Evolutionary conservation across 2,329 filamentous ascomycete species (phyloP), one percentile per base, ranked within the genome.

Genomic region (Pleurostoma richardsiae): DNA sequence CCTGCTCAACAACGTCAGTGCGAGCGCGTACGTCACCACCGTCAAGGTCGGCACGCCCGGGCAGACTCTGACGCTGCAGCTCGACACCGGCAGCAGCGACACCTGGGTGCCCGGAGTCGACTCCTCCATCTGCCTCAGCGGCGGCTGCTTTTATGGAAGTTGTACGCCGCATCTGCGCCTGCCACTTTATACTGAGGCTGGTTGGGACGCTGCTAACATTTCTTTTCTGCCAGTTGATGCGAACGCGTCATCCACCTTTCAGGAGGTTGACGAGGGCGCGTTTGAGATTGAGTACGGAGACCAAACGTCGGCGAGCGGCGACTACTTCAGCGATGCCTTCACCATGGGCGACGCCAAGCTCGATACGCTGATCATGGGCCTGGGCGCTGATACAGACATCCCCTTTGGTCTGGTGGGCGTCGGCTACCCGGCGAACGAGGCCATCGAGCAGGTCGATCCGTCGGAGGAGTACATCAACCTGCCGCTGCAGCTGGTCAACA

Each of bases 11-110:
- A 19, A 19, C 19, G 19, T 19, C 19, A 19, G 19, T 19, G 19
- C 19, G 19, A 19, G 77, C 36, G 67, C 73, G 31, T 84, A 83
- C 59, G 82, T 81, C 55, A 73, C 76, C 19, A 73, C 73, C 27
- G 74, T 81, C 49, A 63, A 67, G 29, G 59, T 85, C 28, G 82
- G 82, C 26, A 82, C 74, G 5, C 81, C 82, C 0, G 62, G 65
- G 10, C 82, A 85, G 56, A 62, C 72, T 4, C 50, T 85, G 39
- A 74, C 71, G 2, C 62, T 85, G 44, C 79, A 83, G 59, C 69
- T 85, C 40, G 82, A 85, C 61, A 85, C 82, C 1, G 82, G 81
- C 39, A 83, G 79, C 56, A 83, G 79, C 50, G 82, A 85, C 63
- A 73, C 81, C 28, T 85, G 82, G 82, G 72, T 85, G 39, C 72